These are phyloP conservation scores for Barnettozyma pratensis DNA, from an alignment of 805 yeast genomes.

Conservation along the genomic window DNA sequence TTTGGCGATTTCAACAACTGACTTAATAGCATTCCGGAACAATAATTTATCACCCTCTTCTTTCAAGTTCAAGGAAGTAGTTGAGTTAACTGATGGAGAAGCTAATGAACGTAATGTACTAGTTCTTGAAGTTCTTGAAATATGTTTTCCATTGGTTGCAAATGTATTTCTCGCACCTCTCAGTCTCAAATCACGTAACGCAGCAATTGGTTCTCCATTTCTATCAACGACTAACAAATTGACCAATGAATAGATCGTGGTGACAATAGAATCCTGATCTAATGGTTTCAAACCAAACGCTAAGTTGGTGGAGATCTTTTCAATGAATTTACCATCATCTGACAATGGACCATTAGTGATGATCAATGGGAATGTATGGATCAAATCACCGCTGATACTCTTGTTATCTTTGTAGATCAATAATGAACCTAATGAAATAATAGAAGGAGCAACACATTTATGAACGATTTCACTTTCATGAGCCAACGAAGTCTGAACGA, in stretches of 20 bases:
- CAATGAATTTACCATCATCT: constrained; percentile 43
- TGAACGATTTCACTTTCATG: constrained; percentile 50
- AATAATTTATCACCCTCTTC: constrained; percentile 23
- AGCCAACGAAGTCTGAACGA: constrained; percentile 47
- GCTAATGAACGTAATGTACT: constrained; percentile 16
- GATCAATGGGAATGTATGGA: constrained; percentile 44
- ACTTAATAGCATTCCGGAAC: constrained; percentile 62
- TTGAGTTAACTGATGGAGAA: background rate
- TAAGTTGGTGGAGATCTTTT: constrained; percentile 49
- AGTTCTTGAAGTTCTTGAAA: constrained; percentile 16
- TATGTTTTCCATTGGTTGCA: constrained; percentile 7
- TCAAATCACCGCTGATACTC: constrained; percentile 28
- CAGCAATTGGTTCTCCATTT: constrained; percentile 33
- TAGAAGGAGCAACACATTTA: constrained; percentile 43
- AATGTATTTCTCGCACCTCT: constrained; percentile 25
- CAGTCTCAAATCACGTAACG: constrained; percentile 30
- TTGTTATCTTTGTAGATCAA: constrained; percentile 36
- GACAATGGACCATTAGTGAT: constrained; percentile 42
- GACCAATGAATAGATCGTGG: constrained; percentile 77
- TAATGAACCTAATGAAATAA: constrained; percentile 52
- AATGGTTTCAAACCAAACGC: constrained; percentile 62
- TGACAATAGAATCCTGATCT: constrained; percentile 77
- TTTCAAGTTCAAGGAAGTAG: constrained; percentile 1
- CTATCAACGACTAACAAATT: constrained; percentile 61
- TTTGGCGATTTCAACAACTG: constrained; percentile 61